phyloP scores from a whole-genome alignment of 2,329 filamentous ascomycete genomes.

The Pseudogymnoascus sp. region DNA sequence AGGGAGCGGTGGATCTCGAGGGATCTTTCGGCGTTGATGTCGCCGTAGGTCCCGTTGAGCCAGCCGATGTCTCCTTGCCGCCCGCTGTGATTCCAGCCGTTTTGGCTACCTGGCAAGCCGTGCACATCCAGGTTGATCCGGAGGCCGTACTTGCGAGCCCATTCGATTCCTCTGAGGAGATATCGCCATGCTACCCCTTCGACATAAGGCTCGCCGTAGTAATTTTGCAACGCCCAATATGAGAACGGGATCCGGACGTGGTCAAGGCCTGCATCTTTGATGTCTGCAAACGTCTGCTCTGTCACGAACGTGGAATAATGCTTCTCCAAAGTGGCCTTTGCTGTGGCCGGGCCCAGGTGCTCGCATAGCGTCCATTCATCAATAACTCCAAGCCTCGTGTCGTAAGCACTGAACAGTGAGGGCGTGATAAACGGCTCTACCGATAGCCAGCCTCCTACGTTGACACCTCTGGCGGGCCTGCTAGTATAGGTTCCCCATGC shows the following conservation, averaged over 20 bases:
- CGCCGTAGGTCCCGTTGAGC: slow-evolving; percentile 84
- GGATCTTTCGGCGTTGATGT: slow-evolving; percentile 67
- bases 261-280: slow-evolving; percentile 80
- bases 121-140: slow-evolving; percentile 91
- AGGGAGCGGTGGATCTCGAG: slow-evolving; percentile 82
- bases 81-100: slow-evolving; percentile 96
- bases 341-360: slow-evolving; percentile 57
- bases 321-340: slow-evolving; percentile 64
- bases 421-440: slow-evolving; percentile 94
- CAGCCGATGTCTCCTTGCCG: slow-evolving; percentile 72
- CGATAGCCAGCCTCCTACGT: slow-evolving; percentile 87
- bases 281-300: slow-evolving; percentile 74
- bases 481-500: slow-evolving; percentile 68
- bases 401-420: slow-evolving; percentile 62
- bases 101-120: slow-evolving; percentile 85
- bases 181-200: slow-evolving; percentile 87
- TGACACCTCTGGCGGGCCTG: slow-evolving; percentile 79
- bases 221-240: slow-evolving; percentile 88
- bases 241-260: slow-evolving; percentile 94
- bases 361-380: slow-evolving; percentile 79
- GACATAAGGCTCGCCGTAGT: slow-evolving; percentile 80
- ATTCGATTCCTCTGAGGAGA: slow-evolving; percentile 85
- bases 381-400: slow-evolving; percentile 50
- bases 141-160: slow-evolving; percentile 82
- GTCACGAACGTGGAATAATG: slow-evolving; percentile 89